These are phyloP conservation scores for Neurospora sp. DNA, from an alignment of 495 filamentous ascomycete genomes.

Conservation along the genomic window DNA sequence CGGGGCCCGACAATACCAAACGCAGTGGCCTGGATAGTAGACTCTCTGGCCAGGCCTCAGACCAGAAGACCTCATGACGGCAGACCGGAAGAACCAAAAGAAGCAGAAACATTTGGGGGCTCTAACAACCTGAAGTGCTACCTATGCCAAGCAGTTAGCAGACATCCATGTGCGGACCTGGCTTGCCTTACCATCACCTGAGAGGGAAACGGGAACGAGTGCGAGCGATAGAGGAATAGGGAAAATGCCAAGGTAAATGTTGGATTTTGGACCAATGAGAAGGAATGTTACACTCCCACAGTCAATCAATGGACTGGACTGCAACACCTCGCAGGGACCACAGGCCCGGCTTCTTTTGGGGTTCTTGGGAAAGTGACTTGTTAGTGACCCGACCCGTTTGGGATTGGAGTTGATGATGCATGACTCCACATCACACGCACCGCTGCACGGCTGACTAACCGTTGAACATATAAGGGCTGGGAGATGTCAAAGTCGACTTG, in stretches of 20 bases:
- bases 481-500: neutral
- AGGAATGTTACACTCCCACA: neutral
- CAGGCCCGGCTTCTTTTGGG: neutral
- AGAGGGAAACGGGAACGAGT: neutral
- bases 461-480: neutral
- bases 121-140: neutral
- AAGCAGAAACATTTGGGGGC: neutral
- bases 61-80: neutral
- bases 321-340: neutral
- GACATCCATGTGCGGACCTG: neutral
- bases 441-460: neutral
- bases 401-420: neutral
- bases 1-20: slow-evolving; percentile 28
- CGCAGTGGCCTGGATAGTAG: neutral
- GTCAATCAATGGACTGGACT: neutral
- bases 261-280: neutral
- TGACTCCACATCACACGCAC: neutral
- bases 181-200: neutral
- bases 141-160: neutral
- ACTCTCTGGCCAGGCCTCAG: neutral
- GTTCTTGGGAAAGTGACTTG: neutral
- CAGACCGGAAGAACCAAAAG: slow-evolving; percentile 4
- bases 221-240: neutral
- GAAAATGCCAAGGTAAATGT: neutral
- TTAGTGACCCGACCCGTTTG: neutral